Evolutionary conservation across 2,329 filamentous ascomycete genomes (phyloP), one percentile per base, ranked within the genome.

Genomic region (Bipolaris cookei): DNA sequence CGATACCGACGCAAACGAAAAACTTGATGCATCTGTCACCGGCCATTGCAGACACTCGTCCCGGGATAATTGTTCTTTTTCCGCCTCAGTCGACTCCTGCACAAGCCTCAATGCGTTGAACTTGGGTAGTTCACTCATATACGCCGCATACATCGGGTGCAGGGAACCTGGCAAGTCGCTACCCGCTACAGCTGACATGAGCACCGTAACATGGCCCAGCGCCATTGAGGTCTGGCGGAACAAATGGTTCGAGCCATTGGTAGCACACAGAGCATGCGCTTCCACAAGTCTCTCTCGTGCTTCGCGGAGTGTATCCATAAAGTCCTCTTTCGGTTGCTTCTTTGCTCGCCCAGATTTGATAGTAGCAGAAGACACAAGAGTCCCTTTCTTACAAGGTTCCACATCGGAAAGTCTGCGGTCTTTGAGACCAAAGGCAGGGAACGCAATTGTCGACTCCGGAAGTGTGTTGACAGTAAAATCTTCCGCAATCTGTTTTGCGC

Each of bases 361-460:
- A 25, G 56, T 48, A 16, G 65, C 37, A 25, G 55, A 42, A 32
- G 60, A 45, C n/a, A 49, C 46, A 13, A 57, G 45, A 8, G 51
- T 20, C 25, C 54, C 45, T 38, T 63, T 64, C 28, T 72, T 71
- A 2, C 52, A 16, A 25, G 46, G 30, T 3, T 46, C 23, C 2
- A 56, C 64, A 37, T 75, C 70, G 3, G 71, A 73, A 11, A 63
- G 55, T 45, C 63, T 70, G 14, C 65, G 58, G 3, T 75, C 71
- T 3, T 66, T 66, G 20, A 62, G 53, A 18, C 67, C 68, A 20
- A 94, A 81, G 0, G 91, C 88, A 1, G 93, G 92, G 58, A 94
- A 89, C 0, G 92, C 96, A 23, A 97, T 88, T 0, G 92, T 97
- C 0, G 95, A 97, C 68, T 99, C 95, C 43, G 94, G 91, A 14